Conservation (phyloP, 2,329 filamentous ascomycete genomes). For the Myriosclerotinia scirpicola region DNA sequence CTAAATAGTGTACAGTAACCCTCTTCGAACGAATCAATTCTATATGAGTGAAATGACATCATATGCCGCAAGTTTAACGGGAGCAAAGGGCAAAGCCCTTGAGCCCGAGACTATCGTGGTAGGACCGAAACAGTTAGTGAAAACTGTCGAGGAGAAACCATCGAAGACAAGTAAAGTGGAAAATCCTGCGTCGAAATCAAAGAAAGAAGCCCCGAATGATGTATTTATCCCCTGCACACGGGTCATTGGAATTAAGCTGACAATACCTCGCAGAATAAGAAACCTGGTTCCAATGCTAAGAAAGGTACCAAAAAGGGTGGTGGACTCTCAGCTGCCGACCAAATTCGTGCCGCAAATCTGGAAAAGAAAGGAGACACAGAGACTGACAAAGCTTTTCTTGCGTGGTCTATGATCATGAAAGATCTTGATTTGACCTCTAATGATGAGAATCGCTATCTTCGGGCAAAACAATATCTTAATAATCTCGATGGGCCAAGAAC, state of each 20-base stretch:
- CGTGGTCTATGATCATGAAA: conserved; percentile 39
- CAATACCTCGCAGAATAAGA: conserved; percentile 22
- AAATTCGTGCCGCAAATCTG: conserved; percentile 40
- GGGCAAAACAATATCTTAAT: conserved; percentile 37
- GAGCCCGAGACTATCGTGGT: conserved; percentile 64
- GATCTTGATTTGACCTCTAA: conserved; percentile 34
- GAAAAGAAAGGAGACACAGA: conserved; percentile 38
- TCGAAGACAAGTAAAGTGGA: conserved; percentile 27
- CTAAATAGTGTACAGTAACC: conserved; percentile 33
- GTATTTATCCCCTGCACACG: not conserved
- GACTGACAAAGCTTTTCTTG: conserved; percentile 38
- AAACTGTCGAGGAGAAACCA: conserved; percentile 36
- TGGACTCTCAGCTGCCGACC: conserved; percentile 41
- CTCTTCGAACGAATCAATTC: conserved; percentile 51
- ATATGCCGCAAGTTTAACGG: conserved; percentile 70
- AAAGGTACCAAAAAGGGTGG: conserved; percentile 43
- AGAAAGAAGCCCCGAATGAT: conserved; percentile 33
- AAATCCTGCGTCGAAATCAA: conserved; percentile 30
- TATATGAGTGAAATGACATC: conserved; percentile 66
- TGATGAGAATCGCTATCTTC: conserved; percentile 39
- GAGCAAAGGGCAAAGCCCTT: conserved; percentile 60
- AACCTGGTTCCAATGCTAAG: conserved; percentile 27
- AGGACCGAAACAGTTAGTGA: conserved; percentile 36
- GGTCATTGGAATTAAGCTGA: not conserved
- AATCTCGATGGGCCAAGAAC: conserved; percentile 36